A percentile compares a stretch with the other conserved stretches of the same genome.
These are phyloP conservation scores for Penicillium angulare DNA, from an alignment of 495 filamentous ascomycete genomes.

Conservation along the genomic window DNA sequence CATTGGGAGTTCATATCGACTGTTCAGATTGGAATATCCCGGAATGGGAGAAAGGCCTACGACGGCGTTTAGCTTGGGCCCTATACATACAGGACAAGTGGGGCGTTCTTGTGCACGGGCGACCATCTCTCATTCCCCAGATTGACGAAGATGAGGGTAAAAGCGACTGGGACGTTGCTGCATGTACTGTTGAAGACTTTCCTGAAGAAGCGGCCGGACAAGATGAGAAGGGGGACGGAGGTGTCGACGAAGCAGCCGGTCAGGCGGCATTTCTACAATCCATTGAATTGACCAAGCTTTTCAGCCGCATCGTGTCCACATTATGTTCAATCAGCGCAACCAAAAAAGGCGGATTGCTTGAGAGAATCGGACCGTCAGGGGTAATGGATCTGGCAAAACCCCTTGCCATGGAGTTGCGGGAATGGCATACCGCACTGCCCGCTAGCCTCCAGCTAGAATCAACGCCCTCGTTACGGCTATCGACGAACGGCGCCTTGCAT, in stretches of 20 bases:
- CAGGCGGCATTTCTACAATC: conserved; percentile 65
- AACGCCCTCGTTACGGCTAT: conserved; percentile 41
- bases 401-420: conserved; percentile 77
- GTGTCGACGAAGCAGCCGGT: conserved; percentile 63
- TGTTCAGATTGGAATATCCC: conserved; percentile 79
- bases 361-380: conserved; percentile 26
- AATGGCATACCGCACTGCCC: conserved; percentile 71
- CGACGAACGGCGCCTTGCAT: conserved; percentile 71
- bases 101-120: conserved; percentile 77
- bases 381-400: conserved; percentile 76
- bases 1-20: conserved; percentile 79
- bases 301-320: conserved; percentile 73
- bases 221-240: conserved; percentile 51
- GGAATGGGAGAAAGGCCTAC: conserved; percentile 73
- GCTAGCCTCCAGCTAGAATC: conserved; percentile 64
- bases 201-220: conserved; percentile 58
- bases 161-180: conserved; percentile 35
- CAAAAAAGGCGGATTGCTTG: conserved; percentile 36
- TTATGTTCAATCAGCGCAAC: conserved; percentile 66
- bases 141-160: conserved; percentile 22
- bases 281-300: conserved; percentile 70
- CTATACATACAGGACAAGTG: conserved; percentile 89
- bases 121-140: conserved; percentile 71
- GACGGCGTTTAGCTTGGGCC: conserved; percentile 80
- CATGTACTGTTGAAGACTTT: conserved; percentile 49